Evolutionary conservation across 768 basidiomycete species (phyloP).

Genomic region (Leccinellum albellum): DNA sequence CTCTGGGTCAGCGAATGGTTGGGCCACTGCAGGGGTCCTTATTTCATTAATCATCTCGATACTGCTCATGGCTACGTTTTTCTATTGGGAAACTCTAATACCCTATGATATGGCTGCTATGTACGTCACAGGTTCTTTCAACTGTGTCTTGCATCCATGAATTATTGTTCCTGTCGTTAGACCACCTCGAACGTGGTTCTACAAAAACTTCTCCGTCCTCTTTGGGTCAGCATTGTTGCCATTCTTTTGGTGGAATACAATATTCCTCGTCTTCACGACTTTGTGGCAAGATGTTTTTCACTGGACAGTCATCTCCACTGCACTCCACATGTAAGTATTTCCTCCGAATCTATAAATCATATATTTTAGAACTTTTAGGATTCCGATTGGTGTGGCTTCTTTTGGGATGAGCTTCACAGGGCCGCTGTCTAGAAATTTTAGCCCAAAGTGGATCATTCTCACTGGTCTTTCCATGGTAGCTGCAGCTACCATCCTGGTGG

Average conservation of each 20-base stretch:
- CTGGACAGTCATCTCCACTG: slow-evolving; percentile 40
- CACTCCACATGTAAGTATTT: slow-evolving; percentile 35
- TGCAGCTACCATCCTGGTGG: slow-evolving; percentile 39
- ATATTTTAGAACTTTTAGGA: slow-evolving; percentile 22
- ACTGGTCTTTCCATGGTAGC: slow-evolving; percentile 37
- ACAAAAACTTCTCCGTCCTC: slow-evolving; percentile 39
- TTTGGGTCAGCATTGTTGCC: slow-evolving; percentile 37
- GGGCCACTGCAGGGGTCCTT: slow-evolving; percentile 44
- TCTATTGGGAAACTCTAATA: slow-evolving; percentile 46
- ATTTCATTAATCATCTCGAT: slow-evolving; percentile 45
- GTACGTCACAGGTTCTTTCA: slow-evolving; percentile 24
- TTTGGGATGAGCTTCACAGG: slow-evolving; percentile 39
- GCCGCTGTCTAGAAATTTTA: slow-evolving; percentile 33
- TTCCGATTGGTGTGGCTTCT: slow-evolving; percentile 40
- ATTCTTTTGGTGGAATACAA: slow-evolving; percentile 40
- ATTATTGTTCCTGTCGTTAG: slow-evolving; percentile 15
- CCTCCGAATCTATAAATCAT: not conserved
- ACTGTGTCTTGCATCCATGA: not conserved
- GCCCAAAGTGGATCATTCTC: slow-evolving; percentile 46
- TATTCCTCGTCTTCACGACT: slow-evolving; percentile 34
- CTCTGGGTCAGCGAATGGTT: slow-evolving; percentile 46
- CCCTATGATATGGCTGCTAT: slow-evolving; percentile 40
- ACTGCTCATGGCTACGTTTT: slow-evolving; percentile 39
- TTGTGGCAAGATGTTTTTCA: slow-evolving; percentile 41
- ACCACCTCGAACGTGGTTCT: slow-evolving; percentile 42